Evolutionary conservation across 2,329 filamentous ascomycete genomes (phyloP).

Genomic region (Ophiostoma populinum): DNA sequence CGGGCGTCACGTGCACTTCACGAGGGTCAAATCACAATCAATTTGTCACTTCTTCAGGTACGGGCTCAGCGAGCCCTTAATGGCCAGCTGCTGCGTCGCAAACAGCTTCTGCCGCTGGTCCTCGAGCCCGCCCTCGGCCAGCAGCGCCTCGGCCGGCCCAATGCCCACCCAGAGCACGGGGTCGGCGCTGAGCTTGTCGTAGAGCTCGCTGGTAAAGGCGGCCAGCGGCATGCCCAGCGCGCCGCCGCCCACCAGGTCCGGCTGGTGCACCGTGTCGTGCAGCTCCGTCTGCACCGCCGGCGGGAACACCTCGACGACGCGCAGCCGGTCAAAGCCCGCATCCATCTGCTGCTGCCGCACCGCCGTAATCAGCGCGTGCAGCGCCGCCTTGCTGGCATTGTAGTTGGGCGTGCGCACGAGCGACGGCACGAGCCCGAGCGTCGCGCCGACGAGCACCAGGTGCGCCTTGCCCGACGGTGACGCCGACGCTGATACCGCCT

Average conservation of each 20-base stretch:
- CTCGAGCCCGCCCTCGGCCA: conserved; percentile 15
- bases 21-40: too few species aligned
- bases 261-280: conserved; percentile 21
- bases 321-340: conserved; percentile 16
- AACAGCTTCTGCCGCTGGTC: conserved; percentile 14
- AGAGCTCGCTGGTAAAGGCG: conserved; percentile 24
- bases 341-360: conserved; percentile 27
- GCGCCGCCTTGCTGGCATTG: conserved; percentile 30
- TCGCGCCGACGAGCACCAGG: conserved; percentile 16
- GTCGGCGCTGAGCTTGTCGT: conserved; percentile 19
- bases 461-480: conserved; percentile 5
- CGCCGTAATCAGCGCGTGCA: conserved; percentile 26
- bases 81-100: conserved; percentile 10
- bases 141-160: conserved; percentile 14
- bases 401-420: conserved; percentile 26
- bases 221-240: conserved; percentile 30
- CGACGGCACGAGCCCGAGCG: conserved; percentile 22
- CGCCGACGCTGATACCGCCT: conserved; percentile 6
- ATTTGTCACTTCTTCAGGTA: conserved; percentile 13
- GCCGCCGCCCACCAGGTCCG: conserved; percentile 24
- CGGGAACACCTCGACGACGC: conserved; percentile 27
- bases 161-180: conserved; percentile 22
- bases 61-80: conserved; percentile 11
- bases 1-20: too few species aligned
- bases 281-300: conserved; percentile 26